These are phyloP conservation scores for Podaxis sp. DNA, from an alignment of 768 basidiomycete genomes.

Conservation along the genomic window DNA sequence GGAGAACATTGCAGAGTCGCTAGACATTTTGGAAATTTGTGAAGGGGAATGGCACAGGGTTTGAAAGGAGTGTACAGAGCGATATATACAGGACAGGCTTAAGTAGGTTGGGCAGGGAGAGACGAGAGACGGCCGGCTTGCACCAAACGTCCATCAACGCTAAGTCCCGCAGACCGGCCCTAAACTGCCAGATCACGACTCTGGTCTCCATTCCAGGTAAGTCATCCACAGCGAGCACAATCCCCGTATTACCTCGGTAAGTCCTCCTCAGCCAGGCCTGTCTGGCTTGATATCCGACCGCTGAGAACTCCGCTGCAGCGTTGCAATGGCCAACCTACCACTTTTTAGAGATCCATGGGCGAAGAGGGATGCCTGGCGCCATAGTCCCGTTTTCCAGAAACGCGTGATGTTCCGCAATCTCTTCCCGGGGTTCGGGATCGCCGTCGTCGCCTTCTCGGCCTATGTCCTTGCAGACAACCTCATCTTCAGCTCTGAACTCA, in stretches of 20 bases:
- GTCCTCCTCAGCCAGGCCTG: slow-evolving; percentile 5
- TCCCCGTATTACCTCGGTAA: slow-evolving; percentile 9
- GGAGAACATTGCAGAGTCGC: slow-evolving; percentile 51
- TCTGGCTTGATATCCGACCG: slow-evolving; percentile 17
- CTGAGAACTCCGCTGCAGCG: slow-evolving; percentile 19
- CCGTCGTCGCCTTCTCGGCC: slow-evolving; percentile 85
- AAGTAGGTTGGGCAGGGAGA: slow-evolving; percentile 24
- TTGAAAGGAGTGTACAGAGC: slow-evolving; percentile 16
- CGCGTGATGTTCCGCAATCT: slow-evolving; percentile 86
- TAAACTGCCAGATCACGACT: slow-evolving; percentile 43
- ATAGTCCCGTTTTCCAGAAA: slow-evolving; percentile 84
- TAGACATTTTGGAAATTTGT: slow-evolving; percentile 37
- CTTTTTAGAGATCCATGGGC: slow-evolving; percentile 94
- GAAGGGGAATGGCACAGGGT: slow-evolving; percentile 26
- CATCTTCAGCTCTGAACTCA: slow-evolving; percentile 33
- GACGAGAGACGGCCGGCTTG: slow-evolving; percentile 27
- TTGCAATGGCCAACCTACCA: slow-evolving; percentile 60
- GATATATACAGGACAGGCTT: slow-evolving; percentile 19
- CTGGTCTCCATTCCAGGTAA: slow-evolving; percentile 16
- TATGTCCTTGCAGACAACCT: slow-evolving; percentile 88
- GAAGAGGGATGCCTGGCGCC: slow-evolving; percentile 90
- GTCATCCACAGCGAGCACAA: slow-evolving; percentile 6
- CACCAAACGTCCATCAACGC: slow-evolving; percentile 31
- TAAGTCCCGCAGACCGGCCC: slow-evolving; percentile 57
- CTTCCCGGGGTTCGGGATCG: slow-evolving; percentile 95